Evolutionary conservation across 768 basidiomycete genomes (phyloP), one percentile per base, ranked within the genome.

Genomic region (Bullera alba): DNA sequence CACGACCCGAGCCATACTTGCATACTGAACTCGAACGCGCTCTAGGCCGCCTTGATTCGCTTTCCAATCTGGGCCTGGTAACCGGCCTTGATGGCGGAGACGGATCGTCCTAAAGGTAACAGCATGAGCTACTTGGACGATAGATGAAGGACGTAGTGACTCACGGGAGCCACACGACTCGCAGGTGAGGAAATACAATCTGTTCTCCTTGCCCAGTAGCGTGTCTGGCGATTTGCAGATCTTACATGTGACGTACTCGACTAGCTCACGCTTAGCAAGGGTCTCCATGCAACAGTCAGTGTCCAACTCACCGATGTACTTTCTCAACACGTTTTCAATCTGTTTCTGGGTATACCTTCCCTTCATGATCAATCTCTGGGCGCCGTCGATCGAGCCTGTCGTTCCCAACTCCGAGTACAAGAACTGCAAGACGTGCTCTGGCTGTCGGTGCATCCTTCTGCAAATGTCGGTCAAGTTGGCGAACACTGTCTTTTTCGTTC

Each of bases 191-290:
- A 99, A 99, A 79, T 92, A 96, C 70, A 99, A 88, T 75, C 95
- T 87, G 74, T 95, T 95, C 76, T 97, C 92, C 75, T 97, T 99
- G 25, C 86, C 84, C 30, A 99, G 81, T 17, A 95, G 81, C 2
- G 95, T 99, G 73, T 99, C 95, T 38, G 88, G 88, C 0, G 93
- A 96, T 76, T 96, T 99, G 80, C 95, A 99, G 34, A 92, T 97
- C 75, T 95, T 93, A 81, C 95, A 99, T 32, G 92, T 92, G 54
- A 96, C 93, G 74, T 96, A 97, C 76, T 96, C 92, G 54, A 93
- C 92, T 93, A 59, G 12, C 21, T 15, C 14, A 29, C 28, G 26
- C n/a, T 22, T 19, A 23, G 6, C 25, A 45, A n/a, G 2, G 21
- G 29, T 15, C 23, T 47, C n/a, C 42, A 17, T 8, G 35, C 7